These are phyloP conservation scores for Cercospora beticola DNA, from an alignment of 2,329 filamentous ascomycete species.

Conservation along the genomic window DNA sequence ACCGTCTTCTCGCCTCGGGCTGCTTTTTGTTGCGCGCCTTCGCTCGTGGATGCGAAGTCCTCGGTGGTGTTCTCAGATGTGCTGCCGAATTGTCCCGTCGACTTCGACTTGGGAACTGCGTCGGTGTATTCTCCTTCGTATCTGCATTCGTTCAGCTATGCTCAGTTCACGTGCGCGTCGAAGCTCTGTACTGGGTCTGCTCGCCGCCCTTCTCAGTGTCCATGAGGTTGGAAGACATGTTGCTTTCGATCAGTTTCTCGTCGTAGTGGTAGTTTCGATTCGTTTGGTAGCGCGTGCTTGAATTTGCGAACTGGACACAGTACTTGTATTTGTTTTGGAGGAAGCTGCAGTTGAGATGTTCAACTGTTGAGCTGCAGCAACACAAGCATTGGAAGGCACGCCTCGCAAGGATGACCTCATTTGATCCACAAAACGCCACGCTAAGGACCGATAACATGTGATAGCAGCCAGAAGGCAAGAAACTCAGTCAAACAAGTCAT, in stretches of 20 bases:
- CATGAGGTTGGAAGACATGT: slow-evolving; percentile 57
- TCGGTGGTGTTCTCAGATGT: slow-evolving; percentile 30
- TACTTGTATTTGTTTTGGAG: not conserved
- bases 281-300: not conserved
- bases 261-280: not conserved
- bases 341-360: slow-evolving; percentile 9
- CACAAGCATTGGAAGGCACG: slow-evolving; percentile 11
- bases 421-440: slow-evolving; percentile 31
- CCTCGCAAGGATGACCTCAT: slow-evolving; percentile 12
- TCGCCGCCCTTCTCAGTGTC: slow-evolving; percentile 61
- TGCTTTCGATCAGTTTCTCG: not conserved
- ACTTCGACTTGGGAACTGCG: slow-evolving; percentile 52
- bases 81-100: slow-evolving; percentile 56
- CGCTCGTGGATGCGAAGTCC: slow-evolving; percentile 35
- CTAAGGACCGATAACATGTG: slow-evolving; percentile 27
- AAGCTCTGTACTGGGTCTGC: slow-evolving; percentile 51
- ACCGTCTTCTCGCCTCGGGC: slow-evolving; percentile 48
- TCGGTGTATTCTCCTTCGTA: slow-evolving; percentile 60
- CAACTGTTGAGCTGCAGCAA: slow-evolving; percentile 14
- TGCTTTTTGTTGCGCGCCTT: slow-evolving; percentile 36
- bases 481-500: slow-evolving; percentile 41
- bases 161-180: not conserved
- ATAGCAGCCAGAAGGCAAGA: not conserved
- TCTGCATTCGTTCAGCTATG: slow-evolving; percentile 38
- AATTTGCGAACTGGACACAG: not conserved